phyloP scores from a whole-genome alignment of 257 asterid genomes.

The Parsonsia alboflavescens region DNA sequence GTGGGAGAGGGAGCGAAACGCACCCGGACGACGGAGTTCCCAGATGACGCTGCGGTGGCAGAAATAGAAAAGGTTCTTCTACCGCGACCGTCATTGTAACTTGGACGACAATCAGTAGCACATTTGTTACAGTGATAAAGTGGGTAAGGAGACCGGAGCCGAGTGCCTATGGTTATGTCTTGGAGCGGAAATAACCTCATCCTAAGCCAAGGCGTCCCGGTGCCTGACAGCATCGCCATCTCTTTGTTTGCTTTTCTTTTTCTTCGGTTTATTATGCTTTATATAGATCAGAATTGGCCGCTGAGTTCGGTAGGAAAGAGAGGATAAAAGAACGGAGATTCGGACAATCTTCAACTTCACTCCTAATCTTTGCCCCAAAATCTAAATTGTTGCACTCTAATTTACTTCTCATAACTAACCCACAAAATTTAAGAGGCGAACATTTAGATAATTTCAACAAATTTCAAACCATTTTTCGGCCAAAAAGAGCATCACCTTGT shows the following conservation, averaged over 20 bases:
- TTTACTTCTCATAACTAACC: too few species aligned
- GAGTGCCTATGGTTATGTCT: background rate
- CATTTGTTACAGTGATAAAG: background rate
- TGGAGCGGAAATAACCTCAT: slow-evolving; percentile 1
- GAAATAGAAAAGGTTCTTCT: slow-evolving; percentile 38
- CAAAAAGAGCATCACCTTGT: too few species aligned
- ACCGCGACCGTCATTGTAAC: background rate
- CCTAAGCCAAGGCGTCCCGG: slow-evolving; percentile 12
- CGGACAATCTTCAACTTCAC: too few species aligned
- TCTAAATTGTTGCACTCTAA: too few species aligned
- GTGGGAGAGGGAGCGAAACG: slow-evolving; percentile 99
- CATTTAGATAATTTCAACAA: too few species aligned
- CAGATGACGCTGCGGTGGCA: slow-evolving; percentile 36
- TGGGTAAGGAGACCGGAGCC: background rate
- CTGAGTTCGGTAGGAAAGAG: too few species aligned
- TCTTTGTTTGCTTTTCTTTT: background rate
- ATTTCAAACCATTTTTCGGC: too few species aligned
- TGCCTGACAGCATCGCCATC: slow-evolving; percentile 5
- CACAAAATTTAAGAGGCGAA: too few species aligned
- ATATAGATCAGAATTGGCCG: too few species aligned
- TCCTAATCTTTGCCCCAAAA: too few species aligned
- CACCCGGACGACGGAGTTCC: slow-evolving; percentile 50
- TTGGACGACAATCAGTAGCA: background rate
- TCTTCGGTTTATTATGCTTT: too few species aligned
- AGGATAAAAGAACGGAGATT: too few species aligned